Evolutionary conservation across 495 filamentous ascomycete genomes (phyloP).

Genomic region (Hyaloscypha bicolor): DNA sequence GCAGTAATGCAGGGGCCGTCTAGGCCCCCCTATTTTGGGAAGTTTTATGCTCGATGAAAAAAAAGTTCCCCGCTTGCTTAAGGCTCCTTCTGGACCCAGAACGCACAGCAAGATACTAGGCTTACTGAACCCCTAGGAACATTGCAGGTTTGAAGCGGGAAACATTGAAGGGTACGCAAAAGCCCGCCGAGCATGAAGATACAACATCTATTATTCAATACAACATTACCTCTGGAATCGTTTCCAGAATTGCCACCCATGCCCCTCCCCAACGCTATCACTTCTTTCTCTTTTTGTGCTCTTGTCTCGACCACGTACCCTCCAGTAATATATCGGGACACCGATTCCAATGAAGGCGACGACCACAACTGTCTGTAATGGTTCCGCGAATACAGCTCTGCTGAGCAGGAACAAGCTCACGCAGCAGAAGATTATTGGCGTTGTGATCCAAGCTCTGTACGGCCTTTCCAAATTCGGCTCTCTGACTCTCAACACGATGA

Average conservation of each 20-base stretch:
- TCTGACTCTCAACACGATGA: conserved; percentile 86
- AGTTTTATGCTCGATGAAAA: too few species aligned
- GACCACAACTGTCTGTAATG: conserved; percentile 86
- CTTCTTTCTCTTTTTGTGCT: conserved; percentile 29
- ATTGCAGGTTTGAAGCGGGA: too few species aligned
- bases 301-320: conserved; percentile 58
- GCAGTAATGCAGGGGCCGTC: too few species aligned
- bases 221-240: conserved; percentile 18
- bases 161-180: too few species aligned
- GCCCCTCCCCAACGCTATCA: conserved; percentile 19
- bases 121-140: too few species aligned
- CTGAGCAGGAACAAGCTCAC: conserved; percentile 91
- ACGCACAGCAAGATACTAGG: too few species aligned
- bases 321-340: conserved; percentile 86
- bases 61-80: too few species aligned
- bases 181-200: too few species aligned
- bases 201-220: neutral
- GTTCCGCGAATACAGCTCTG: conserved; percentile 84
- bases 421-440: conserved; percentile 97
- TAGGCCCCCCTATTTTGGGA: too few species aligned
- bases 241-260: conserved; percentile 35
- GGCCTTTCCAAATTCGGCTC: conserved; percentile 88
- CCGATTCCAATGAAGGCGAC: conserved; percentile 81
- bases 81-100: too few species aligned
- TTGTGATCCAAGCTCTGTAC: conserved; percentile 94